Percentiles rank a stretch among this genome's conserved stretches.
phyloP scores from a whole-genome alignment of 495 filamentous ascomycete species.

The Penicillium longicatenatum region DNA sequence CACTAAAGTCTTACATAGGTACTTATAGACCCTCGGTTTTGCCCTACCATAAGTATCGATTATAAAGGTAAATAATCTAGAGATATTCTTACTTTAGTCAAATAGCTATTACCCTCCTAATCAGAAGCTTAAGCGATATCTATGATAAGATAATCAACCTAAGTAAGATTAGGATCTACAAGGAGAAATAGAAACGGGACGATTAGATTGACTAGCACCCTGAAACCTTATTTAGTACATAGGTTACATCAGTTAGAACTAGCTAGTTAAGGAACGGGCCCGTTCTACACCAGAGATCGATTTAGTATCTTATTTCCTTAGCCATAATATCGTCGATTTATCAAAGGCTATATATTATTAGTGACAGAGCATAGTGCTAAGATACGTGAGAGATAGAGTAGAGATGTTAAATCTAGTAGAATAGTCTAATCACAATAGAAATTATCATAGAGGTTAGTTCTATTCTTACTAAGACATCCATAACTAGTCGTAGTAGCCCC shows the following conservation, averaged over 20 bases:
- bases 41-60: neutral
- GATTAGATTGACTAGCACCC: neutral
- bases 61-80: neutral
- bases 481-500: neutral
- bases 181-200: neutral
- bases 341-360: neutral
- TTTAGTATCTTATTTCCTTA: neutral
- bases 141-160: neutral
- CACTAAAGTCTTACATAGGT: neutral
- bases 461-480: neutral
- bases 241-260: neutral
- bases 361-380: neutral
- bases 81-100: neutral
- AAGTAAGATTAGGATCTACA: neutral
- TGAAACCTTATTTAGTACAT: neutral
- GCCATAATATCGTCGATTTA: neutral
- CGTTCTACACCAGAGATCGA: neutral
- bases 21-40: neutral
- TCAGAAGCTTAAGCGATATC: neutral
- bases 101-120: neutral
- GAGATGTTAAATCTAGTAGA: neutral
- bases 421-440: conserved; percentile 1
- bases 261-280: neutral
- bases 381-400: neutral
- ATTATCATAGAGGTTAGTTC: neutral